Evolutionary conservation across 192 early-diverging fungal genomes (phyloP).

Genomic region (Haplosporangium gracile): DNA sequence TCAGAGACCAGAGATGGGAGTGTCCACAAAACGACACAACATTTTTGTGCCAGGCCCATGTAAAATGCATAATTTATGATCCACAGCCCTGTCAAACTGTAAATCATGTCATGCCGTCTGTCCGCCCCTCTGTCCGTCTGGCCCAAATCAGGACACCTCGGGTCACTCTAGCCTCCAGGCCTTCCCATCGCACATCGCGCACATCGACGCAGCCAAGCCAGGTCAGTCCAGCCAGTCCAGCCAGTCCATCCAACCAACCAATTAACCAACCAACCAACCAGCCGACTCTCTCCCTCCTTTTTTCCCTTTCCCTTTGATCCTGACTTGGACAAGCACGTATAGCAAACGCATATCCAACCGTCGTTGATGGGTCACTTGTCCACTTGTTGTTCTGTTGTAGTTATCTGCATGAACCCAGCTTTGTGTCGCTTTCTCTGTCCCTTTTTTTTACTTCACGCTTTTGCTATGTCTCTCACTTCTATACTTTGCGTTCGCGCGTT

Average conservation of each 20-base stretch:
- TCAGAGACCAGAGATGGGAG: neutral
- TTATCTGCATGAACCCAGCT: constrained; percentile 8
- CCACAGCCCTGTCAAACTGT: neutral
- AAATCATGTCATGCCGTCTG: neutral
- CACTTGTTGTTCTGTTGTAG: neutral
- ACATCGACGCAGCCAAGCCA: too few relatives aligned
- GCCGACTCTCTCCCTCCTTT: neutral
- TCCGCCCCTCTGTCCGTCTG: neutral
- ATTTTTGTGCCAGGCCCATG: neutral
- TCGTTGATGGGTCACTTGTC: constrained; percentile 3
- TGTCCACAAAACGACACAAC: constrained; percentile 9
- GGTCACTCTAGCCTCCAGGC: constrained; percentile 1
- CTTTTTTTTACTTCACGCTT: neutral
- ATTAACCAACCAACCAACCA: neutral
- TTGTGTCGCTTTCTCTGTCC: constrained; percentile 3
- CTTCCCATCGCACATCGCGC: too few relatives aligned
- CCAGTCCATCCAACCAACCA: neutral
- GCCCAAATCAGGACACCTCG: constrained; percentile 5
- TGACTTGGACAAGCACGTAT: neutral
- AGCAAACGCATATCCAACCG: neutral
- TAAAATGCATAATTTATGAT: neutral
- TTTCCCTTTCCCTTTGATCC: neutral
- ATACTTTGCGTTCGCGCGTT: neutral
- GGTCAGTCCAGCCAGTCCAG: neutral
- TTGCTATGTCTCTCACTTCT: neutral